Percentiles rank a stretch among this genome's conserved stretches.
Evolutionary conservation across 331 rosid genomes (phyloP).

Genomic region (Dryas integrifolia): DNA sequence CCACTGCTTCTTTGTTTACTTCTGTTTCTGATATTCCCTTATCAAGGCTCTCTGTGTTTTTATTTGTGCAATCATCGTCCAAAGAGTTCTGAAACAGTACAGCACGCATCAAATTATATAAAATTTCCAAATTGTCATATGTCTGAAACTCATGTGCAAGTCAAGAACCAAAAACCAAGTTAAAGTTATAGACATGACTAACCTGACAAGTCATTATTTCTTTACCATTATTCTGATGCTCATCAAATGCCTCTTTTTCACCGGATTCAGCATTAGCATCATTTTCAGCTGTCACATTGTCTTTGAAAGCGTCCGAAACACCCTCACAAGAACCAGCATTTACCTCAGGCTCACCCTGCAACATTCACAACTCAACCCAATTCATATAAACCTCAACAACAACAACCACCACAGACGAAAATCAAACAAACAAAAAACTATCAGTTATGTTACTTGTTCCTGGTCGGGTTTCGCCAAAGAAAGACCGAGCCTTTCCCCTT

Average conservation of each 20-base stretch:
- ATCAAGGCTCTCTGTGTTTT: constrained; percentile 7
- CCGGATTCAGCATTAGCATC: constrained; percentile 9
- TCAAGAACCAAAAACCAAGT: background rate
- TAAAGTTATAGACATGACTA: background rate
- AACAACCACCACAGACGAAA: background rate
- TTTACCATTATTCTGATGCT: constrained; percentile 23
- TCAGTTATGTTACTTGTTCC: constrained; percentile 31
- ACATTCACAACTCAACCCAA: constrained; percentile 14
- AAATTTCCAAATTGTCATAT: background rate
- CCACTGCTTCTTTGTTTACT: constrained; percentile 2
- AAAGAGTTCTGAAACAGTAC: constrained; percentile 10
- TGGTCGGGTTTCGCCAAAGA: constrained; percentile 17
- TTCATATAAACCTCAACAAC: background rate
- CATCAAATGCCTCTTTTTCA: constrained; percentile 23
- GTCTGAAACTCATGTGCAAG: background rate
- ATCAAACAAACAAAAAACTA: background rate
- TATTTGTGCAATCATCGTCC: constrained; percentile 21
- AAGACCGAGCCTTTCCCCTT: constrained; percentile 46
- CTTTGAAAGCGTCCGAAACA: constrained; percentile 21
- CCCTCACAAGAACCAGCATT: constrained; percentile 30
- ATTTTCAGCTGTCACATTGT: constrained; percentile 17
- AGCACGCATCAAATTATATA: constrained; percentile 18
- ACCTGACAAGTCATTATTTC: constrained; percentile 20
- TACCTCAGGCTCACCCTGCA: constrained; percentile 36
- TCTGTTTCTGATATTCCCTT: constrained; percentile 4